Base-by-base conservation (phyloP, 2,329 filamentous ascomycete genomes). In the Cordyceps cicadae region DNA sequence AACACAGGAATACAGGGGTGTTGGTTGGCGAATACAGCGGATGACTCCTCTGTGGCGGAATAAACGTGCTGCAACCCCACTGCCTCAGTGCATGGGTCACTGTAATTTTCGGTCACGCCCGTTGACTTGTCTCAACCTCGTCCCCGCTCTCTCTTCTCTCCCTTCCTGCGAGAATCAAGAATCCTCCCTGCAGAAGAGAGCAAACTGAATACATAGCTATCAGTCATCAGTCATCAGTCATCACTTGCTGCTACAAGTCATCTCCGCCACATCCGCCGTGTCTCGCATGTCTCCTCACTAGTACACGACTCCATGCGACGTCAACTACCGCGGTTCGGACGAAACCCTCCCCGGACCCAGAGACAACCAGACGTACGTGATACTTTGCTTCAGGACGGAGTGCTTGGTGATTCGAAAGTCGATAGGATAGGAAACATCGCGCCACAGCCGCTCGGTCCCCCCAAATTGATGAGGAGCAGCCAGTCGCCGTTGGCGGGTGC, bases 371-470 rank as follows among this genome's bases (percentile, higher is more conserved):
- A 17, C 19, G 43, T 19, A 11, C 17, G 1, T 5, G 19, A 24
- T 32, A 11, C 8, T 43, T n/a, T 17, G 41, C 8, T 29, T 5
- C 37, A 3, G 19, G 12, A n/a, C 41, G 14, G 26, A 41, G 6
- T 19, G n/a, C 14, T 39, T 34, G 11, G 11, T 34, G 7, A 39
- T 43, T 29, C 6, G 5, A n/a, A 6, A 12, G 11, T 19, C n/a
- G 43, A 56, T 12, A 41, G 11, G 54, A 55, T 15, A 55, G 41
- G 34, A 56, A 43, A 57, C 41, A 19, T n/a, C 8, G 41, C 32
- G 54, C 45, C 45, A 57, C 54, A 57, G 8, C 32, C 54, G 45
- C 45, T 50, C 46, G 45, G 54, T 41, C 54, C 54, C 39, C 54
- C 32, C 17, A 34, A n/a, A 37, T 37, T 37, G 34, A 11, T 37